A percentile compares a stretch with the other conserved stretches of the same genome.
These are phyloP conservation scores for Papilionanthe hybrid DNA, from an alignment of 116 monocot species.

Conservation along the genomic window DNA sequence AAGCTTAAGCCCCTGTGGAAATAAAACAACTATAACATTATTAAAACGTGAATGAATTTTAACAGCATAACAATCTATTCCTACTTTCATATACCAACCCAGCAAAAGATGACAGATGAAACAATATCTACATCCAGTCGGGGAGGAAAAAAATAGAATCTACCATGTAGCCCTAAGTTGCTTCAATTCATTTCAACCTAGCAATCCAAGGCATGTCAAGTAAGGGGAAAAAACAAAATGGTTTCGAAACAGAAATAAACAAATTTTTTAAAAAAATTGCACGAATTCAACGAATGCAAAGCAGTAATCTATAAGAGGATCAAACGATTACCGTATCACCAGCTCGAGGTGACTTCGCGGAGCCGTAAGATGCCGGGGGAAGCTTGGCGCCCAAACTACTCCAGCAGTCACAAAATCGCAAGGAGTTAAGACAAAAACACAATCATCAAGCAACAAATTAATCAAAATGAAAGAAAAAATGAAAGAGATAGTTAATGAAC, in stretches of 20 bases:
- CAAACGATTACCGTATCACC: conserved; percentile 28
- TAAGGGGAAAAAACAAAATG: too few relatives aligned
- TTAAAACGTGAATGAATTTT: not conserved
- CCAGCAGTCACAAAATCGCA: not conserved
- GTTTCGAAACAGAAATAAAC: too few relatives aligned
- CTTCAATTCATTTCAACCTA: not conserved
- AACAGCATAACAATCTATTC: not conserved
- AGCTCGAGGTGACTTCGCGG: conserved; percentile 21
- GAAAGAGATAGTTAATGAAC: conserved; percentile 14
- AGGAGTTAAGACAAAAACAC: not conserved
- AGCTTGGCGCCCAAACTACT: conserved; percentile 79
- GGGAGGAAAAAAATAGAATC: not conserved
- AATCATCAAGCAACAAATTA: not conserved
- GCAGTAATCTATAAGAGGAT: not conserved
- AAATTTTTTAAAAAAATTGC: not conserved
- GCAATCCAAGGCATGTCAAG: not conserved
- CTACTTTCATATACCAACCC: not conserved
- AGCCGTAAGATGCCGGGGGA: conserved; percentile 48
- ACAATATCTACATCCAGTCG: too few relatives aligned
- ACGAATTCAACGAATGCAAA: not conserved
- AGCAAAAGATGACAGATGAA: not conserved
- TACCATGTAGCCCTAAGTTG: not conserved
- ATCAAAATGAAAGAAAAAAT: not conserved
- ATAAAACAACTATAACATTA: not conserved
- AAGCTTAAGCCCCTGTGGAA: too few relatives aligned